A percentile compares a stretch with the other conserved stretches of the same genome.
phyloP scores from a whole-genome alignment of 108 stramenopile species.

The Cyclotella kingstonii region DNA sequence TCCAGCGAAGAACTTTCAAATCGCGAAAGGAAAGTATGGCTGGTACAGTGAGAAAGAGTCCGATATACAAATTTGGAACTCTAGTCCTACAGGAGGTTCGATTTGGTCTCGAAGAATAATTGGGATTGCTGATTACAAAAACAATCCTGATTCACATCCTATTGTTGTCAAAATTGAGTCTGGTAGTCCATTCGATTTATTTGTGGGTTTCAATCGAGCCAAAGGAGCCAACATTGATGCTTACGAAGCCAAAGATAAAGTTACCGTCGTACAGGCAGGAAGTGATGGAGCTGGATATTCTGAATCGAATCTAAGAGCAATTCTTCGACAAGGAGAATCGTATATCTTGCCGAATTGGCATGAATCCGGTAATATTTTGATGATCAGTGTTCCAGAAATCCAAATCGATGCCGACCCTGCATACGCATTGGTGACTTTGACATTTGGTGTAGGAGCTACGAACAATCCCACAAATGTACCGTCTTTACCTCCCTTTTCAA shows the following conservation, averaged over 20 bases:
- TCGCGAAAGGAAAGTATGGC: slow-evolving; percentile 6
- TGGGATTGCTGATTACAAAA: slow-evolving; percentile 42
- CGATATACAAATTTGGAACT: slow-evolving; percentile 6
- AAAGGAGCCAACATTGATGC: slow-evolving; percentile 21
- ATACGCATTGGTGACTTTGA: slow-evolving; percentile 10
- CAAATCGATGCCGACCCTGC: slow-evolving; percentile 4
- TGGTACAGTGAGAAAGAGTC: slow-evolving; percentile 26
- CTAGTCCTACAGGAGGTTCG: slow-evolving; percentile 1
- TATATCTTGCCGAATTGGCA: slow-evolving; percentile 18
- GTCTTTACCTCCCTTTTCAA: not conserved
- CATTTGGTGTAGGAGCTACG: slow-evolving; percentile 6
- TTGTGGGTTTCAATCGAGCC: slow-evolving; percentile 33
- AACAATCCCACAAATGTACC: not conserved
- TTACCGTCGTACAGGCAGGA: slow-evolving; percentile 24
- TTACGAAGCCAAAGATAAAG: slow-evolving; percentile 9
- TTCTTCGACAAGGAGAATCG: slow-evolving; percentile 3
- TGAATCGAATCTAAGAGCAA: slow-evolving; percentile 16
- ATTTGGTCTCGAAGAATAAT: slow-evolving; percentile 15
- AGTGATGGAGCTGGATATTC: slow-evolving; percentile 23
- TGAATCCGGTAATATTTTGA: slow-evolving; percentile 4
- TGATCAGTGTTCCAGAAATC: slow-evolving; percentile 10
- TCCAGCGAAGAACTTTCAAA: slow-evolving; percentile 36
- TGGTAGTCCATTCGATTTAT: slow-evolving; percentile 11
- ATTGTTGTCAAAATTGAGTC: slow-evolving; percentile 30
- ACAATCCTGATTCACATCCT: slow-evolving; percentile 18